phyloP scores from a whole-genome alignment of 345 rosid genomes.

The Lenwebbia sp. region DNA sequence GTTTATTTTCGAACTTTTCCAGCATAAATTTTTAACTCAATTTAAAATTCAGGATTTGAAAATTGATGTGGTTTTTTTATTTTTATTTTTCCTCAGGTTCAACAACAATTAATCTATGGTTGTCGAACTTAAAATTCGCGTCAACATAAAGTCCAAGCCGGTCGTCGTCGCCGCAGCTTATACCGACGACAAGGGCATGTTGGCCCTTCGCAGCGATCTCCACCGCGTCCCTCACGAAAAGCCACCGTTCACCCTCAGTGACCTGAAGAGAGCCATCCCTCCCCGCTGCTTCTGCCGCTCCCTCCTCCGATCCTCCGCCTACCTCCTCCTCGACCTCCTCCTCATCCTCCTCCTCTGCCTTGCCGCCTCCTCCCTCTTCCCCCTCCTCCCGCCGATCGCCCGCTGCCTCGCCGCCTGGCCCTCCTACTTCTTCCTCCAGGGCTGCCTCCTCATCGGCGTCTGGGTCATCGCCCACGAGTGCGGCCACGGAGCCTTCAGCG shows the following conservation, averaged over 20 bases:
- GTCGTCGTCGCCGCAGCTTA: background rate
- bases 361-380: conserved; percentile 17
- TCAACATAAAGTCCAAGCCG: background rate
- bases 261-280: conserved; percentile 20
- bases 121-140: background rate
- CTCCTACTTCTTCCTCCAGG: conserved; percentile 16
- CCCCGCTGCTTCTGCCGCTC: conserved; percentile 7
- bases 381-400: conserved; percentile 14
- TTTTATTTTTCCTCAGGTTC: too few relatives aligned
- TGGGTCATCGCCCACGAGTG: conserved; percentile 26
- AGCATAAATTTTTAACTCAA: background rate
- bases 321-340: background rate
- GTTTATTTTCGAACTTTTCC: too few relatives aligned
- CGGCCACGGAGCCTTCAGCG: conserved; percentile 27
- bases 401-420: conserved; percentile 18
- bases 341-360: conserved; percentile 3
- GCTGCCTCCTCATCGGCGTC: conserved; percentile 19
- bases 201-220: background rate
- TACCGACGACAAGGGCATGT: background rate
- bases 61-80: background rate
- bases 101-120: too few relatives aligned
- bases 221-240: conserved; percentile 10
- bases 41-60: background rate
- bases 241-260: conserved; percentile 24
- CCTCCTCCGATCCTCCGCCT: conserved; percentile 1